Base-by-base conservation (phyloP, 371 early-diverging fungal species). In the Haplosporangium sp. region DNA sequence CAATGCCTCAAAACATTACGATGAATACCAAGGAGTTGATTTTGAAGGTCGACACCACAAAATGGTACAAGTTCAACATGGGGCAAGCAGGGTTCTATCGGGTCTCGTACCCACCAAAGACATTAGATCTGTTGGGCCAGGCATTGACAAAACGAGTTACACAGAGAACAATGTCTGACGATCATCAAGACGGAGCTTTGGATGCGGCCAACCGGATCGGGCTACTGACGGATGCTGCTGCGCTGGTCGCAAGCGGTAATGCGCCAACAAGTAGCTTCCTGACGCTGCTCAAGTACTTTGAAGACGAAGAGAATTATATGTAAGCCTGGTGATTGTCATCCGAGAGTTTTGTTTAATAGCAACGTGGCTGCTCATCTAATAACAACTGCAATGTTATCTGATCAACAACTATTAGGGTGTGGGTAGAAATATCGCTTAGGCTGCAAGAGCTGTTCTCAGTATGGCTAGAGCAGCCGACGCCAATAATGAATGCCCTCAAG, bases 31-130 rank as follows among this genome's bases (percentile, higher is more conserved):
- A 82, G 20, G 79, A 80, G 11, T 55, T 79, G 45, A 48, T 56
- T 5, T 59, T 85, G 38, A 52, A 64, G 10, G 55, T 86, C 8
- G 80, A 83, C 23, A 73, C 73, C 6, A 67, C 74, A 12, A 62
- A 59, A 1, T 84, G 84, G 74, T 88, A 86, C 76, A 92, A 93
- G 73, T 81, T 95, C 45, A 95, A 95, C 64, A 59, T 79, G 40
- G 88, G 84, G n/a, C 82, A 88, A 43, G 86, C 88, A 6, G 92
- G 93, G 6, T 80, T 94, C 47, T 93, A 86, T 58, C 83, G 94
- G 14, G 91, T 92, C 2, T 74, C 86, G 36, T 95, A 95, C 67
- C 79, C 87, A 4, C 61, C 73, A 5, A 80, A 79, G 8, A 70
- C 84, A 0, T 60, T 91, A 40, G 67, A 48, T 13, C 73, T 81